Evolutionary conservation across 2,329 filamentous ascomycete genomes (phyloP).

Genomic region (Trichoderma aggressivum): DNA sequence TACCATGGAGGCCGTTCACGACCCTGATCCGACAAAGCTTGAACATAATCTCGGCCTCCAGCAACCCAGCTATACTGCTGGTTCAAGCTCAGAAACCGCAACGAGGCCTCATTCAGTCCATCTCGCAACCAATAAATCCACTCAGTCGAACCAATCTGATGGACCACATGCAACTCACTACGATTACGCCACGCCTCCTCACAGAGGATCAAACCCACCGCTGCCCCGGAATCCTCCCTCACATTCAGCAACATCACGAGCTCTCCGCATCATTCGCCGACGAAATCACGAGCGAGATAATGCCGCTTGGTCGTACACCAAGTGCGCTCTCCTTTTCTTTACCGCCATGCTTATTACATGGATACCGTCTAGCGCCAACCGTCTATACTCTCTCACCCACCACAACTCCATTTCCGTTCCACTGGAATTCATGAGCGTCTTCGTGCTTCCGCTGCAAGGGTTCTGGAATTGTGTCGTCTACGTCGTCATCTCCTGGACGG

Average conservation of each 20-base stretch:
- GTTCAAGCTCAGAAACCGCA: conserved; percentile 21
- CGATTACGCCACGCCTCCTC: not conserved
- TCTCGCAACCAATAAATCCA: not conserved
- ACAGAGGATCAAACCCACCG: not conserved
- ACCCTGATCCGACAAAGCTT: not conserved
- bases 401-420: conserved; percentile 46
- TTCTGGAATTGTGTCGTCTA: conserved; percentile 78
- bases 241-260: not conserved
- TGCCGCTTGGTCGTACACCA: conserved; percentile 62
- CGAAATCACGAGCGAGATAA: conserved; percentile 48
- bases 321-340: conserved; percentile 64
- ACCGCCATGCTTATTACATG: conserved; percentile 62
- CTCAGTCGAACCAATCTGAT: not conserved
- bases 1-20: conserved; percentile 26
- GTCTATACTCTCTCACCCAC: conserved; percentile 62
- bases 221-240: not conserved
- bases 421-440: conserved; percentile 62
- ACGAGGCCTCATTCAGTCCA: conserved; percentile 30
- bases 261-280: conserved; percentile 17
- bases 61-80: not conserved
- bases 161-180: not conserved
- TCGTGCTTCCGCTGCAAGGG: conserved; percentile 73
- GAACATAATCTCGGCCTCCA: not conserved
- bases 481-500: conserved; percentile 58
- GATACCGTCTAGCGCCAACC: conserved; percentile 69